Evolutionary conservation across 2,329 filamentous ascomycete species (phyloP), one percentile per base, ranked within the genome.

Genomic region (Colletotrichum salicis): DNA sequence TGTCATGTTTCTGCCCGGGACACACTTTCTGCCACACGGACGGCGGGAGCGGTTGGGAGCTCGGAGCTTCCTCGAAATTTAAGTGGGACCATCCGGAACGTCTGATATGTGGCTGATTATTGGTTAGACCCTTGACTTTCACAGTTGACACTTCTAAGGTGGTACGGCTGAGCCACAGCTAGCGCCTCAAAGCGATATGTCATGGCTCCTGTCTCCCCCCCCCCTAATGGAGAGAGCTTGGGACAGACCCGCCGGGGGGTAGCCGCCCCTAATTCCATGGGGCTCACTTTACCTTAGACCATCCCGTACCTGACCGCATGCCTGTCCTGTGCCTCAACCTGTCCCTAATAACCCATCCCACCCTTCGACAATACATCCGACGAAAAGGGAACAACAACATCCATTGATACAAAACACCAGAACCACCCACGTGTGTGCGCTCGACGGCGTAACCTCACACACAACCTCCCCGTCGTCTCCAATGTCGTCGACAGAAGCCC

Each of bases 401-500:
- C 45, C 45, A 35, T 24, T 27, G 35, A 58, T 29, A 52, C 59
- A 55, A 62, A 67, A 63, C 58, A 48, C 51, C 56, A 60, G 12
- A 29, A 2, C 35, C 22, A 31, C 55, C 52, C 22, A 19, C 6
- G 59, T 60, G 66, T 35, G 59, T 35, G 55, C 52, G 54, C 57
- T 68, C 58, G 64, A 63, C 58, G 57, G 65, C 60, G 61, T 37
- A 37, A 45, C 60, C 54, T 51, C 59, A 22, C 55, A 63, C 48
- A 55, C 22, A 52, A 41, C 5, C 33, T n/a, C 19, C 7, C 27
- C 56, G 35, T 12, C 52, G 59, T 62, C 41, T 45, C 64, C 62
- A 67, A 84, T 84, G 82, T 80, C 82, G 75, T 80, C 80, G 71
- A 79, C 74, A 62, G 82, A 81, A 77, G 76, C 79, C 78, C 77